Evolutionary conservation across 2,329 filamentous ascomycete species (phyloP), one percentile per base, ranked within the genome.

Genomic region (Trichoderma hamatum): DNA sequence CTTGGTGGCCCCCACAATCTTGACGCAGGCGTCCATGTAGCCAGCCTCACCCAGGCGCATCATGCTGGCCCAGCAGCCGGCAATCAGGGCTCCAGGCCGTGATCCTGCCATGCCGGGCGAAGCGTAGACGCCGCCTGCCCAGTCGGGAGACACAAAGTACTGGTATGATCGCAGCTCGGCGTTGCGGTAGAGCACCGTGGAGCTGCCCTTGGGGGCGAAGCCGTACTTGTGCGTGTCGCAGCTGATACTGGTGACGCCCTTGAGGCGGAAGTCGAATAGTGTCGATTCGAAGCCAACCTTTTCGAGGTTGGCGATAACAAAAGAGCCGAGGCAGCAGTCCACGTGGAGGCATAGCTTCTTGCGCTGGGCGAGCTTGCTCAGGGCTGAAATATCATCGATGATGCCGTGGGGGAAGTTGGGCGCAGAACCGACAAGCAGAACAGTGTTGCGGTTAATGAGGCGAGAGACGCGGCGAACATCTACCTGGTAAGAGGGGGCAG

Each of bases 221-320:
- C 96, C 96, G 79, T 99, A 99, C 80, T 99, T 99, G 86, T 99
- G 96, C 3, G 96, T 99, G 79, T 99, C 96, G 79, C 94, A 96
- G 73, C 90, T 94, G 80, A 99, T 98, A 79, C 91, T 95, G 3
- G 95, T 97, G 46, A 99, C 96, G 74, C 96, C 96, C 73, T 92
- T 93, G 70, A 96, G 89, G 68, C 92, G 89, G 87, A 99, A 99
- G 80, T 99, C 96, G 77, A 98, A 98, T 5, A 89, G 89, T 74
- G 91, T 89, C 26, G 92, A 87, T 71, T 96, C 93, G 80, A 97
- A 98, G 55, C 96, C 96, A n/a, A 96, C 94, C 77, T 92, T 92
- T 72, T 94, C 90, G 54, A 99, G 90, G 83, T 95, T 93, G 1
- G 96, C 94, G 55, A 99, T 89, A 58, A 99, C 85, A 84, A 99